Conservation (phyloP, 1,284 basidiomycete genomes). For the Trametes hirsuta region DNA sequence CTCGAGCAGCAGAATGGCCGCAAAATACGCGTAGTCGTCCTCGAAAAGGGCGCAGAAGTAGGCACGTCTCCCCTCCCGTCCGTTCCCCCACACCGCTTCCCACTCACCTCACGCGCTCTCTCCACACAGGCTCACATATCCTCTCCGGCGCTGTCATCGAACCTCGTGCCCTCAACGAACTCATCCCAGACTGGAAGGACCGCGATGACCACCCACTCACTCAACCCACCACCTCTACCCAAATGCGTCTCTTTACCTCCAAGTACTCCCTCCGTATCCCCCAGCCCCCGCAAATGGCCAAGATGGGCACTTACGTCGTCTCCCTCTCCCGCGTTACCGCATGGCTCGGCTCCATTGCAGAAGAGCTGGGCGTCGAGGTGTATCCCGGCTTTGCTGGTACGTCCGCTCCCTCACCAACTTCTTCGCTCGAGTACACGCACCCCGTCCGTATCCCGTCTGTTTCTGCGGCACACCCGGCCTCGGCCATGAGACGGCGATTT, state of each 20-base stretch:
- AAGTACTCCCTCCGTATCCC: conserved; percentile 83
- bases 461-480: no score
- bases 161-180: conserved; percentile 89
- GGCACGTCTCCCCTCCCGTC: conserved; percentile 56
- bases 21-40: conserved; percentile 89
- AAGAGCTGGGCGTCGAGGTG: conserved; percentile 92
- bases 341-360: conserved; percentile 91
- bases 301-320: conserved; percentile 93
- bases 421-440: no score
- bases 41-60: conserved; percentile 95
- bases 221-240: conserved; percentile 79
- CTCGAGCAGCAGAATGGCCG: conserved; percentile 81
- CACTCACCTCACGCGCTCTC: not conserved
- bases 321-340: conserved; percentile 89
- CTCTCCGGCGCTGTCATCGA: conserved; percentile 97
- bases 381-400: conserved; percentile 89
- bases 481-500: no score
- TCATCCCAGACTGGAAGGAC: conserved; percentile 86
- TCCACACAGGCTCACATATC: conserved; percentile 82
- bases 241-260: conserved; percentile 88
- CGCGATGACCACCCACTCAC: conserved; percentile 65
- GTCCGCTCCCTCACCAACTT: no score
- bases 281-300: conserved; percentile 97
- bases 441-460: no score
- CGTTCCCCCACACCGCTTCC: not conserved